Evolutionary conservation across 805 yeast genomes (phyloP), one percentile per base, ranked within the genome.

Genomic region (Candida khao-thaluensis): DNA sequence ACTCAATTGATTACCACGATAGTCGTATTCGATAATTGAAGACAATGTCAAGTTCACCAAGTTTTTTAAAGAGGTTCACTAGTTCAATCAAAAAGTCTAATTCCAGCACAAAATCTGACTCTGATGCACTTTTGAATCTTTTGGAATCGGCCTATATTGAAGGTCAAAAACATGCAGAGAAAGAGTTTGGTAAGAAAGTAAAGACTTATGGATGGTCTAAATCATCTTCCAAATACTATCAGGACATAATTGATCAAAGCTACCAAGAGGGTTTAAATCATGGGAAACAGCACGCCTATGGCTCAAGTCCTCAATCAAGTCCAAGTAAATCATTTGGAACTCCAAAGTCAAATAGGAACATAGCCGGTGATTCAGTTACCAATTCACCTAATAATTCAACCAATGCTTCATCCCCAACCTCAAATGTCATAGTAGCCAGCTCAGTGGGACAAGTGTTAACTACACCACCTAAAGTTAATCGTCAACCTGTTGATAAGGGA

Each of bases 391-490:
- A 22, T 22, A n/a, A n/a, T n/a, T n/a, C n/a, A n/a, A n/a, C n/a
- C n/a, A n/a, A n/a, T n/a, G n/a, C n/a, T n/a, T n/a, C n/a, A n/a
- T 22, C 24, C 10, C 24, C 24, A 10, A 22, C 21, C 11, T 16
- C 21, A 10, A 32, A 35, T 16, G 44, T 47, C 9, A 25, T 42
- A 5, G 12, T 25, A 3, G 17, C 37, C 15, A 44, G 47, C 23
- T 50, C 60, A 3, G 43, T 40, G 11, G 70, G 69, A 37, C 48
- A 57, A 18, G 44, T 63, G 5, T 43, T 60, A 7, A 41, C 59
- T 2, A 42, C 52, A n/a, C 68, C 69, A 10, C 69, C 69, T 11
- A 43, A 40, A 30, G 47, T 60, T 25, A 47, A 49, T 28, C 51
- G 64, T 24, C 40, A 45, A 26, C 67, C 69, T 2, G 53, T 64